These are phyloP conservation scores for Thalassiosira gravida DNA, from an alignment of 352 stramenopile species.

Conservation along the genomic window DNA sequence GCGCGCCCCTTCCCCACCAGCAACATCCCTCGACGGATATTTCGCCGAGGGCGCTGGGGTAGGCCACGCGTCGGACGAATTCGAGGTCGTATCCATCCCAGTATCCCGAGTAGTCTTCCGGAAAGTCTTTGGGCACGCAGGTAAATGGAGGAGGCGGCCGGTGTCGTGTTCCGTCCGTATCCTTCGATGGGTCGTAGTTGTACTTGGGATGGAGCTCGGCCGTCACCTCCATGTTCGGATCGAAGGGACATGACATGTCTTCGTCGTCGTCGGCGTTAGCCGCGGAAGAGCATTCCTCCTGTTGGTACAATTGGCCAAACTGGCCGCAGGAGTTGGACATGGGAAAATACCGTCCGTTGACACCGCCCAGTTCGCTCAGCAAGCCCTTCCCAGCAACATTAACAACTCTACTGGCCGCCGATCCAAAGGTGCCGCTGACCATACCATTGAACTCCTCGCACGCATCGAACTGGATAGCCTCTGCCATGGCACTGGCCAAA, in stretches of 20 bases:
- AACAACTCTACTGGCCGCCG: neutral
- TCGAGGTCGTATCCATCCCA: conserved; percentile 37
- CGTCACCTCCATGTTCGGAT: conserved; percentile 35
- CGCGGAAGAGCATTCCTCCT: conserved; percentile 28
- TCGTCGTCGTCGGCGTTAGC: conserved; percentile 3
- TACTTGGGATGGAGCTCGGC: conserved; percentile 31
- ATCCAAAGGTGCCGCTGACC: neutral
- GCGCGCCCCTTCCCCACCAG: conserved; percentile 48
- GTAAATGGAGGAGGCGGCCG: conserved; percentile 30
- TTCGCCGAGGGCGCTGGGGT: conserved; percentile 3
- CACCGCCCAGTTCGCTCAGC: conserved; percentile 36
- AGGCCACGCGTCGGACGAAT: neutral
- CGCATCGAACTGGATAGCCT: conserved; percentile 47
- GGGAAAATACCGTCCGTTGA: conserved; percentile 32
- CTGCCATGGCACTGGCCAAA: conserved; percentile 41
- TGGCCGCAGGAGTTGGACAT: conserved; percentile 66
- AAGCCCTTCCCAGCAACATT: neutral
- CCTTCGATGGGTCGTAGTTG: conserved; percentile 16
- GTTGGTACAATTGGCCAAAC: conserved; percentile 52
- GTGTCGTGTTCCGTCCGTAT: neutral
- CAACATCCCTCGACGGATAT: conserved; percentile 42
- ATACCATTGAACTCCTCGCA: conserved; percentile 62
- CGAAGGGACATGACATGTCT: conserved; percentile 32
- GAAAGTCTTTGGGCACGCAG: conserved; percentile 22
- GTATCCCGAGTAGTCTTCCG: conserved; percentile 27